Conservation (phyloP, 139 green algal genomes). For the Chlorella vulgaris region DNA sequence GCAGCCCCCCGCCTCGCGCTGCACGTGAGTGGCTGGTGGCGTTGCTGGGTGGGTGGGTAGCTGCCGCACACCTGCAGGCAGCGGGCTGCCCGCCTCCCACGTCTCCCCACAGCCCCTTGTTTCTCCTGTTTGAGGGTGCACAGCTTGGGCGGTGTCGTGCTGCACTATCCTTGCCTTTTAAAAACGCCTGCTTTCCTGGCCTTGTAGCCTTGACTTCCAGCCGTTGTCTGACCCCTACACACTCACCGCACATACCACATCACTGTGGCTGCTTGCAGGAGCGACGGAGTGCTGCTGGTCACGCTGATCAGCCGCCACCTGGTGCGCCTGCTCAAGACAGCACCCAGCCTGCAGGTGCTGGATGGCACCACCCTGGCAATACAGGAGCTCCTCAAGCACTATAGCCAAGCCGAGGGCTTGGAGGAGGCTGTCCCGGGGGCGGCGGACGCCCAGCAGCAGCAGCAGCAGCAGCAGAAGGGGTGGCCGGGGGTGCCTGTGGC, state of each 20-base stretch:
- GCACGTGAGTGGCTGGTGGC: not conserved
- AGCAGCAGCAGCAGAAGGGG: not conserved
- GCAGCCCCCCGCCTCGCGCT: slow-evolving; percentile 1
- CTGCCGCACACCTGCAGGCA: no score
- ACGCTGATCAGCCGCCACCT: slow-evolving; percentile 69
- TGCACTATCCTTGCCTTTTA: no score
- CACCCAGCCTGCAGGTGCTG: slow-evolving; percentile 70
- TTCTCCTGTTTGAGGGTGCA: no score
- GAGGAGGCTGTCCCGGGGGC: not conserved
- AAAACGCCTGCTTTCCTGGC: not conserved
- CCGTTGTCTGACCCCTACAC: no score
- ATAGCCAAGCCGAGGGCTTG: slow-evolving; percentile 27
- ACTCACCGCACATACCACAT: slow-evolving; percentile 4
- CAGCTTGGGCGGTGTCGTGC: no score
- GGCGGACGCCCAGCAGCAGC: not conserved
- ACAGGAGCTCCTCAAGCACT: slow-evolving; percentile 62
- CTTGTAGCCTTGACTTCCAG: not conserved
- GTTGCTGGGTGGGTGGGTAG: no score
- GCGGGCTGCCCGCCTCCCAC: not conserved
- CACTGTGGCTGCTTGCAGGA: slow-evolving; percentile 30
- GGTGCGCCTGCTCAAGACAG: slow-evolving; percentile 80
- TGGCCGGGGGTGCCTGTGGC: not conserved
- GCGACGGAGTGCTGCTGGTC: slow-evolving; percentile 41
- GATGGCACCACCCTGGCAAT: slow-evolving; percentile 80
- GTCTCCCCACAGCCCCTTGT: no score